Base-by-base conservation (phyloP, 768 basidiomycete genomes). In the Mycena latifolia region DNA sequence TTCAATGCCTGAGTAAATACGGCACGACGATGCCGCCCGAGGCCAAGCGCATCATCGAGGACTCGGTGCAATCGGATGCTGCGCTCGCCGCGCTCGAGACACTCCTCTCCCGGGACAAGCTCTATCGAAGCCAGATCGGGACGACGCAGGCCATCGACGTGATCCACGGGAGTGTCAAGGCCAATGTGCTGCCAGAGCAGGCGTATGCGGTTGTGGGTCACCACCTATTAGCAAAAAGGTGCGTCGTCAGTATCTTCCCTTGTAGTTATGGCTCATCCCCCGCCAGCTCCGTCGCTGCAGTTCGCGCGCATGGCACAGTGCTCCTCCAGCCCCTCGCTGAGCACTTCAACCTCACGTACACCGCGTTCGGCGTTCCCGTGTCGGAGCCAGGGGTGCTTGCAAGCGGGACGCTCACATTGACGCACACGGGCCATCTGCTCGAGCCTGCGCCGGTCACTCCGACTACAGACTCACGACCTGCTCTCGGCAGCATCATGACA, bases 91-190 rank as follows among this genome's bases (percentile, higher is more conserved):
- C 39, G 72, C 73, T 39, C 17, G 84, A 86, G 51, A 61, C 74
- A 28, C 71, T 77, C n/a, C 68, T 78, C 22, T 69, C 76, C 11
- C 62, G 70, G 43, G 57, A 75, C 48, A 65, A 65, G 0, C 46
- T 35, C 15, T 71, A 72, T 58, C 76, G 72, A 27, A 78, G 71
- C 25, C 66, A 81, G 15, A 74, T 81, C 7, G 76, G 80, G 28
- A 88, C 87, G 24, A 88, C 88, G 14, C 85, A 87, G 74, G 88
- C 88, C 1, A 80, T 85, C 31, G 88, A 88, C 67, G 69, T 90
- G 7, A 69, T 81, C 20, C 29, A 14, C 8, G 50, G 50, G 8
- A 84, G 82, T 18, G 77, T 85, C 41, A 88, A 88, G 71, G 73
- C 80, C 6, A 90, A 89, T 63, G 88, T 87, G 25, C 79, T 90